A percentile compares a stretch with the other conserved stretches of the same genome.
Evolutionary conservation across 768 basidiomycete species (phyloP).

Genomic region (Hortiboletus campestris): DNA sequence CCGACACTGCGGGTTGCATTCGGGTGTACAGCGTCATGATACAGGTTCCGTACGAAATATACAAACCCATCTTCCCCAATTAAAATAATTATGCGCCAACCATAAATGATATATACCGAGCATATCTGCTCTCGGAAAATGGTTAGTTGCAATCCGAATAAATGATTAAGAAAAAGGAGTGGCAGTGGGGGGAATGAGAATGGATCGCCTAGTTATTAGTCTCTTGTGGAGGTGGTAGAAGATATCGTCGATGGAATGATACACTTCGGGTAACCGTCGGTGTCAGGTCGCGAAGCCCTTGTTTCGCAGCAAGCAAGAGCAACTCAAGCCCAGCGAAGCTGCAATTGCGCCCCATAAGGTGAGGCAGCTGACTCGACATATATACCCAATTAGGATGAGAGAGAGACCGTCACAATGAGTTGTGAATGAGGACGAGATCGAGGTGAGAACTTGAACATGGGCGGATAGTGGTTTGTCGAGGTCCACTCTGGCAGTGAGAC

Average conservation of each 20-base stretch:
- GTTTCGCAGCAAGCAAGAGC: conserved; percentile 6
- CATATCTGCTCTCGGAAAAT: conserved; percentile 10
- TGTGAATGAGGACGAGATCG: conserved; percentile 18
- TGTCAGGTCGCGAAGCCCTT: conserved; percentile 9
- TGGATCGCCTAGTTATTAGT: conserved; percentile 17
- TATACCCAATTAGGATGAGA: conserved; percentile 28
- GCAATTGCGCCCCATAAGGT: background rate
- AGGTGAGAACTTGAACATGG: conserved; percentile 11
- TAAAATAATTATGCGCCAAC: conserved; percentile 6
- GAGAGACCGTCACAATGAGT: conserved; percentile 18
- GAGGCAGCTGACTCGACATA: conserved; percentile 11
- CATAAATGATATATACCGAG: conserved; percentile 20
- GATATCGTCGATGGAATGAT: conserved; percentile 21
- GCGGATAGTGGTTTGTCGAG: conserved; percentile 8
- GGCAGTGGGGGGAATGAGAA: background rate
- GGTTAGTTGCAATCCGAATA: conserved; percentile 15
- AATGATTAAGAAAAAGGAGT: conserved; percentile 5
- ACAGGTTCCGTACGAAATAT: conserved; percentile 22
- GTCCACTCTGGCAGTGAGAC: conserved; percentile 19
- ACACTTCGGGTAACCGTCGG: conserved; percentile 14
- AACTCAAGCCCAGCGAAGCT: background rate
- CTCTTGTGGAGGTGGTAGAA: conserved; percentile 11
- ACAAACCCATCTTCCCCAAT: conserved; percentile 6
- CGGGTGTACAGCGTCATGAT: conserved; percentile 11
- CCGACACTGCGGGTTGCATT: background rate